phyloP scores from a whole-genome alignment of 805 yeast species.

The Candida quercuum region DNA sequence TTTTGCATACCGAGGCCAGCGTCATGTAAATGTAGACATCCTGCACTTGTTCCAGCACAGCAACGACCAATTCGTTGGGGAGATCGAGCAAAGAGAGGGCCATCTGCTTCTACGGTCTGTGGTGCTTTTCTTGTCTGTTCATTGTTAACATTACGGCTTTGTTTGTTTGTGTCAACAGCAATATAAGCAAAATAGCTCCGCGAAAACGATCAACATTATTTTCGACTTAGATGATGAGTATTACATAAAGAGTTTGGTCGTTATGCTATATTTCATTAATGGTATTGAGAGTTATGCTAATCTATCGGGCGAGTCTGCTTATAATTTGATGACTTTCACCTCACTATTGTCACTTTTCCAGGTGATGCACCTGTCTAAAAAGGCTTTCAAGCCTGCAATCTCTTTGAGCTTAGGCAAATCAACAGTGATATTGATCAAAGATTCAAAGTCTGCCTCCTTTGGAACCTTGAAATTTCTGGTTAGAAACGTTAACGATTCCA shows the following conservation, averaged over 20 bases:
- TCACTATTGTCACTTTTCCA: neutral
- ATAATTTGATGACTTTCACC: neutral
- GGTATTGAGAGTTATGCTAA: neutral
- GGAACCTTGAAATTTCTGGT: neutral
- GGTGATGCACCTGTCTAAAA: neutral
- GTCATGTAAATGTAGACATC: conserved; percentile 15
- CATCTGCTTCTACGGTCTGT: no score
- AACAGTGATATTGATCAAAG: neutral
- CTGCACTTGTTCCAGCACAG: conserved; percentile 10
- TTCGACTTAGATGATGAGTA: no score
- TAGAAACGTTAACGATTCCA: neutral
- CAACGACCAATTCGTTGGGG: conserved; percentile 16
- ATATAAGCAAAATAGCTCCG: no score
- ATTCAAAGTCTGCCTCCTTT: neutral
- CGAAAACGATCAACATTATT: no score
- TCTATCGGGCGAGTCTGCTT: neutral
- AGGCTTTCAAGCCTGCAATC: neutral
- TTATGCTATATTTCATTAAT: neutral
- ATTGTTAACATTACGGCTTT: no score
- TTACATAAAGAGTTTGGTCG: no score
- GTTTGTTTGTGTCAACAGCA: no score
- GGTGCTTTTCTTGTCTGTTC: neutral
- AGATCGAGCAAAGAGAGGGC: no score
- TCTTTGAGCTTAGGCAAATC: neutral
- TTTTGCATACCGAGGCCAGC: conserved; percentile 11